Base-by-base conservation (phyloP, 2,329 filamentous ascomycete genomes). In the Hymenoscyphus infarciens region DNA sequence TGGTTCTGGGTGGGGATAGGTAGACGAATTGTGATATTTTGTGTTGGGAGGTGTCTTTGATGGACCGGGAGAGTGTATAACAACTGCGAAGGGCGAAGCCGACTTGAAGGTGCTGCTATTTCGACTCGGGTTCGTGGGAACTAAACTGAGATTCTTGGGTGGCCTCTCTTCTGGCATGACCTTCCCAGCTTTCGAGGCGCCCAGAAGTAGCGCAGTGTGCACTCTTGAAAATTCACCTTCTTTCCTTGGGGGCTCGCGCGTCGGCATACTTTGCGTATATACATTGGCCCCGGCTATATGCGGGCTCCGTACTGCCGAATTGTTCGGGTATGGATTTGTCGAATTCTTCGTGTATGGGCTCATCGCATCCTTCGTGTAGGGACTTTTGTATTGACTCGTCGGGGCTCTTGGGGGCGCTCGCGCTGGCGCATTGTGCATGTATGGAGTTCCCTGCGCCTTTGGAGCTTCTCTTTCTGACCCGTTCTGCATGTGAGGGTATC, bases 71-170 rank as follows among this genome's bases (percentile, higher is more conserved):
- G 59, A 56, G 11, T 52, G 49, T 22, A 61, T 42, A 13, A 56
- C 59, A 6, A 45, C 52, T 4, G 59, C 49, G 16, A 61, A 56
- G 22, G 49, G 59, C 7, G 59, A 31, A 45, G 42, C n/a, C 42
- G n/a, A 49, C 42, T 22, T 25, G 42, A 19, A 11, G 42, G 42
- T 49, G 42, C 42, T 49, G 42, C 13, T 49, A 49, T 22, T 22
- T 11, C n/a, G 42, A 22, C 10, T 49, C 19, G n/a, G n/a, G 10
- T 49, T 22, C n/a, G n/a, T 22, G 3, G n/a, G 42, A 49, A 22
- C 42, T 22, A 19, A 19, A 25, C 19, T 22, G 42, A 22, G 7
- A 22, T 22, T 22, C 42, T 49, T 49, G 22, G 8, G 19, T 11
- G 2, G 8, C n/a, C 19, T 49, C n/a, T 49, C 19, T 49, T 49